Evolutionary conservation across 2,329 filamentous ascomycete species (phyloP).

Genomic region (Fusarium albidum): DNA sequence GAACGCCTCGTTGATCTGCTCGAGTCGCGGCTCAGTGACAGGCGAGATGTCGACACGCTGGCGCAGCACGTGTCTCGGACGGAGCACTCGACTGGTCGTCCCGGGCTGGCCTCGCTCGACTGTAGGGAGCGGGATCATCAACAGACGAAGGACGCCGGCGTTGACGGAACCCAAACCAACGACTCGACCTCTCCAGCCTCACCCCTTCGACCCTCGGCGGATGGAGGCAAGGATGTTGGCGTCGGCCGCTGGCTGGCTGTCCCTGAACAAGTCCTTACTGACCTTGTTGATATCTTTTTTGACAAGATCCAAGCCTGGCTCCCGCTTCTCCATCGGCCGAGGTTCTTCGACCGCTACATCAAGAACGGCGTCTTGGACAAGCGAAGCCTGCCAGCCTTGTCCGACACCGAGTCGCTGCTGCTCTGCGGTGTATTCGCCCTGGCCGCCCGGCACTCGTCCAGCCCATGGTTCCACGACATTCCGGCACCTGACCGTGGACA

Average conservation of each 20-base stretch:
- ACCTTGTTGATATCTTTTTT: constrained; percentile 5
- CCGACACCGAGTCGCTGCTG: background rate
- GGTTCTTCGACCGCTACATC: constrained; percentile 1
- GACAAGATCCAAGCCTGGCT: constrained; percentile 10
- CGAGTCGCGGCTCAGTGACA: background rate
- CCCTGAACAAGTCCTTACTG: background rate
- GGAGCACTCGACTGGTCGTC: background rate
- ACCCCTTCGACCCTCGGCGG: background rate
- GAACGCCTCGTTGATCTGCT: constrained; percentile 9
- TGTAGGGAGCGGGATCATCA: background rate
- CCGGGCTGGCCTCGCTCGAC: no score
- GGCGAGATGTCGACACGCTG: background rate
- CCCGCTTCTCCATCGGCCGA: constrained; percentile 4
- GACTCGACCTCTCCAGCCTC: background rate
- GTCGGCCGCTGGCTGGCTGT: constrained; percentile 2
- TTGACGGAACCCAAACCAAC: background rate
- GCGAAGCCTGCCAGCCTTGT: background rate
- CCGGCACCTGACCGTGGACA: background rate
- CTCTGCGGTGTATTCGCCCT: constrained; percentile 1
- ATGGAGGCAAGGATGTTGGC: no score
- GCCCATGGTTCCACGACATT: background rate
- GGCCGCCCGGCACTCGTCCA: background rate
- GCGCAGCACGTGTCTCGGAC: background rate
- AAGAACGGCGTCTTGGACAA: background rate
- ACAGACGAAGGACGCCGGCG: background rate